These are phyloP conservation scores for Fraxinus albicans DNA, from an alignment of 305 asterid genomes.

Conservation along the genomic window DNA sequence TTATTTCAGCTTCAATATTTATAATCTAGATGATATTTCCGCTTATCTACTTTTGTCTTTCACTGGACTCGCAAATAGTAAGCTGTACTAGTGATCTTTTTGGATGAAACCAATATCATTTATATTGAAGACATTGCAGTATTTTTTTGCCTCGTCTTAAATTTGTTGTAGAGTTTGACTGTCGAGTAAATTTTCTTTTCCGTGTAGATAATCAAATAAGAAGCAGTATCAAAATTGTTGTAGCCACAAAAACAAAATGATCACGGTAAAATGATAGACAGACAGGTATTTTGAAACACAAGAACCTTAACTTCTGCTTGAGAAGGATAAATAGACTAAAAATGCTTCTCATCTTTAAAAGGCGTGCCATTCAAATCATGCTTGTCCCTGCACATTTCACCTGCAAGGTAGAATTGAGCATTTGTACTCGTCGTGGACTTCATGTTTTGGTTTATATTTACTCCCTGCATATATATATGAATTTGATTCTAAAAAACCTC, in stretches of 20 bases:
- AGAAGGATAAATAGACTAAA: background rate
- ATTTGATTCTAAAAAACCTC: background rate
- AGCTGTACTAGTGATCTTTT: background rate
- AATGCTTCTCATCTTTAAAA: background rate
- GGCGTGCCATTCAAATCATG: background rate
- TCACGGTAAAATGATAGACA: background rate
- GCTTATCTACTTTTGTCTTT: background rate
- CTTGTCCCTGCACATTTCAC: background rate
- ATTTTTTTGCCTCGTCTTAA: background rate
- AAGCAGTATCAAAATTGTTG: background rate
- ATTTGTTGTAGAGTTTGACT: background rate
- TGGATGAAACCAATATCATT: background rate
- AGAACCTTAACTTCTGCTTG: background rate
- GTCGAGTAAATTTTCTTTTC: background rate
- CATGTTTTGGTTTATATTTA: background rate
- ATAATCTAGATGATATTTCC: background rate
- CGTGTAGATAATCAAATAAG: background rate
- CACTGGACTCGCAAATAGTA: background rate
- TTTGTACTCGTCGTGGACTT: background rate
- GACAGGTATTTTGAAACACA: background rate
- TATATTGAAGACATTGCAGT: background rate
- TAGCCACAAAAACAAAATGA: background rate
- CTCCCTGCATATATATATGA: background rate
- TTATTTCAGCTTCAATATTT: background rate
- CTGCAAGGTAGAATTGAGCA: background rate